Evolutionary conservation across 202 grass and related monocot genomes (phyloP).

Genomic region (Bolboschoenoplectus hybrid): DNA sequence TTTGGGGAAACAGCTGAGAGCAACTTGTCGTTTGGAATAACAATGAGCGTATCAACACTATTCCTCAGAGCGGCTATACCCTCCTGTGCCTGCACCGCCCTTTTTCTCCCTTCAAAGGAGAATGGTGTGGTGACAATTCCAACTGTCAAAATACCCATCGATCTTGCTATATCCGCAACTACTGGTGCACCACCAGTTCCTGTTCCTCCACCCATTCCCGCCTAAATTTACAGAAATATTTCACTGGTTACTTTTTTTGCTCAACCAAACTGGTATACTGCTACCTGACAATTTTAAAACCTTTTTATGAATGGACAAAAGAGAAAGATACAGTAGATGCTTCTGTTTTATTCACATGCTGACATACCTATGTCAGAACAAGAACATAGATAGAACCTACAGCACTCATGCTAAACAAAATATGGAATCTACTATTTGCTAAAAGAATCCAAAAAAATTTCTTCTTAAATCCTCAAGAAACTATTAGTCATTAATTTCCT

Average conservation of each 20-base stretch:
- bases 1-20: constrained; percentile 92
- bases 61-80: constrained; percentile 89
- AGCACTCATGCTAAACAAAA: background rate
- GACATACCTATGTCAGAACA: background rate
- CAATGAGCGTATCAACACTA: constrained; percentile 95
- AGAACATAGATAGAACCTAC: background rate
- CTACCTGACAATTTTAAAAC: background rate
- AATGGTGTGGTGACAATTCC: constrained; percentile 97
- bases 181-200: constrained; percentile 90
- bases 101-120: constrained; percentile 91
- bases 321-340: background rate
- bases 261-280: constrained; percentile 10
- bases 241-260: background rate
- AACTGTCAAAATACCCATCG: constrained; percentile 93
- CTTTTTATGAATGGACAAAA: background rate
- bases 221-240: constrained; percentile 53
- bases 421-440: background rate
- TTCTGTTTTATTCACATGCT: background rate
- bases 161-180: constrained; percentile 86
- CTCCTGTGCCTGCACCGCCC: constrained; percentile 97
- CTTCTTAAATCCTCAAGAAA: background rate
- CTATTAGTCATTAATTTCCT: background rate
- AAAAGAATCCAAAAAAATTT: background rate
- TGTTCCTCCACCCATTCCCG: constrained; percentile 95
- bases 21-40: constrained; percentile 98